Evolutionary conservation across 352 stramenopile species (phyloP).

Genomic region (Globisporangium spiculum): DNA sequence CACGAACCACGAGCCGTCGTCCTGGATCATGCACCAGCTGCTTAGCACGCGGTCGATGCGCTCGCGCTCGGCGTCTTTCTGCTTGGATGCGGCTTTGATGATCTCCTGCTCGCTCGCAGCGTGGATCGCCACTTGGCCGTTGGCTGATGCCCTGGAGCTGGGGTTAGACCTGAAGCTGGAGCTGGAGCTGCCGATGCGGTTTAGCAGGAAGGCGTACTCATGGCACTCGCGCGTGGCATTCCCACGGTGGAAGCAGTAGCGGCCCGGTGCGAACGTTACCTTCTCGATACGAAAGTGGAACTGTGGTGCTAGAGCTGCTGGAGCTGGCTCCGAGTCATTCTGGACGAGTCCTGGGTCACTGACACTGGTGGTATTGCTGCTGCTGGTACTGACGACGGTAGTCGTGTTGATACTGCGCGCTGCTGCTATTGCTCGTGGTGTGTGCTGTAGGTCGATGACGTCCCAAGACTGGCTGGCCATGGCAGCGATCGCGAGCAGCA

Average conservation of each 20-base stretch:
- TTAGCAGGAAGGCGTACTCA: constrained; percentile 37
- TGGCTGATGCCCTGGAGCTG: background rate
- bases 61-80: constrained; percentile 10
- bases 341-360: background rate
- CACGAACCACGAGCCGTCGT: constrained; percentile 39
- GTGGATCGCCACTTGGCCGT: constrained; percentile 7
- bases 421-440: too few relatives aligned
- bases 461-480: constrained; percentile 32
- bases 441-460: constrained; percentile 21
- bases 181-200: constrained; percentile 22
- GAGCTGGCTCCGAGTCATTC: constrained; percentile 8
- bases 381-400: background rate
- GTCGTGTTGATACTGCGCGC: too few relatives aligned
- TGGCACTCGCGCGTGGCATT: constrained; percentile 42
- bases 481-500: constrained; percentile 27
- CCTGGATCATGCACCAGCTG: constrained; percentile 39
- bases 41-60: constrained; percentile 29
- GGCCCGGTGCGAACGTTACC: constrained; percentile 41
- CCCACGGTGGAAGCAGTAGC: constrained; percentile 38
- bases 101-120: background rate
- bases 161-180: too few relatives aligned
- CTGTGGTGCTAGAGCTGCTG: background rate
- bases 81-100: background rate
- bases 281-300: background rate
- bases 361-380: background rate